These are phyloP conservation scores for Blastomyces emzantsi DNA, from an alignment of 2,329 filamentous ascomycete genomes.

Conservation along the genomic window DNA sequence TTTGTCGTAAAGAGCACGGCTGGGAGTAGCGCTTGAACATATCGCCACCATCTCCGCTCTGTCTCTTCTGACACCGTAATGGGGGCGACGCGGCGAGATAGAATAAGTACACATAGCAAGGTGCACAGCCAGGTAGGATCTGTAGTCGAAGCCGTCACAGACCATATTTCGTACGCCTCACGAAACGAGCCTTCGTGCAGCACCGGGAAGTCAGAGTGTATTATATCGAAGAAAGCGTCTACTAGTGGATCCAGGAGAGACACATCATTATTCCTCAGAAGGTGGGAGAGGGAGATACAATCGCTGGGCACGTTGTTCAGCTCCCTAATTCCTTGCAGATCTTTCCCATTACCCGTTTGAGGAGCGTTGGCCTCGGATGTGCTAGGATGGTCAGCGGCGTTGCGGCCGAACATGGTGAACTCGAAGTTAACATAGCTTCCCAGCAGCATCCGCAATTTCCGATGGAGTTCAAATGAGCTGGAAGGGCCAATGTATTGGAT, in stretches of 20 bases:
- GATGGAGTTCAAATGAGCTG: constrained; percentile 5
- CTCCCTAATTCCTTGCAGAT: background rate
- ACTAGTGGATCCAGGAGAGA: background rate
- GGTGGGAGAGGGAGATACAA: background rate
- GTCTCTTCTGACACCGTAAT: background rate
- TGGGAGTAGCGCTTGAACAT: constrained; percentile 1
- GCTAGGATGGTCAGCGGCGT: background rate
- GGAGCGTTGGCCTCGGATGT: background rate
- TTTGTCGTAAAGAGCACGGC: constrained; percentile 1
- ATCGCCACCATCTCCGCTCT: constrained; percentile 2
- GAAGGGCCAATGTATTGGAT: constrained; percentile 6
- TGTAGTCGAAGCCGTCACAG: background rate
- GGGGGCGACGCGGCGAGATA: background rate
- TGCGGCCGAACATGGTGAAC: constrained; percentile 1
- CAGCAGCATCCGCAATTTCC: constrained; percentile 1
- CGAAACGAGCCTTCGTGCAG: constrained; percentile 2
- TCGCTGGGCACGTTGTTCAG: background rate
- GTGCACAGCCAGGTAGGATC: background rate
- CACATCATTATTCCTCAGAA: background rate
- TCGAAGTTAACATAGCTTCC: constrained; percentile 2
- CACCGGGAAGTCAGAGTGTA: background rate
- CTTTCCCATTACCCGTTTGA: background rate
- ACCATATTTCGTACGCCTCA: constrained; percentile 2
- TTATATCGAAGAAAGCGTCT: background rate
- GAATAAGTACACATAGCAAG: background rate